A percentile compares a stretch with the other conserved stretches of the same genome.
phyloP scores from a whole-genome alignment of 2,329 filamentous ascomycete species.

The Emmonsia crescens region DNA sequence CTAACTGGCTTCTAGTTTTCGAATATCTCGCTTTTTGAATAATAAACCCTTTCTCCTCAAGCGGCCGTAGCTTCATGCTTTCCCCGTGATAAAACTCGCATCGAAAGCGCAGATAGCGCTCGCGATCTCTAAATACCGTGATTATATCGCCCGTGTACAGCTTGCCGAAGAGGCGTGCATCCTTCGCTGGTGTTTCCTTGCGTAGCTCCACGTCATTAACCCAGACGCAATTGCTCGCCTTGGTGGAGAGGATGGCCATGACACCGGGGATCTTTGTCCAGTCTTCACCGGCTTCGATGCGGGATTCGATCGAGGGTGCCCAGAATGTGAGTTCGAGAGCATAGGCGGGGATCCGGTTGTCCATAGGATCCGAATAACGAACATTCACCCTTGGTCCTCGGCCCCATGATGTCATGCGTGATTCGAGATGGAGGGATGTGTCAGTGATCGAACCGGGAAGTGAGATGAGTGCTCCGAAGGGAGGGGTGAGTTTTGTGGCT shows the following conservation, averaged over 20 bases:
- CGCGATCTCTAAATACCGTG: conserved; percentile 48
- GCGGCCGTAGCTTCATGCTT: conserved; percentile 32
- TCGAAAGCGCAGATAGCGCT: conserved; percentile 31
- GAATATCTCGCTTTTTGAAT: conserved; percentile 26
- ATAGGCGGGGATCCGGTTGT: conserved; percentile 68
- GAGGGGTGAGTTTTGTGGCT: conserved; percentile 23
- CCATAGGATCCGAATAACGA: conserved; percentile 50
- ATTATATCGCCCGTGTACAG: conserved; percentile 69
- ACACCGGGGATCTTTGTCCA: conserved; percentile 45
- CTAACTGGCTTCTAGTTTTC: background rate
- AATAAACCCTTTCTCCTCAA: conserved; percentile 30
- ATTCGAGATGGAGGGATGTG: conserved; percentile 54
- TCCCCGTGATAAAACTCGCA: conserved; percentile 39
- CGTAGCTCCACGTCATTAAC: conserved; percentile 62
- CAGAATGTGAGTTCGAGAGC: conserved; percentile 70
- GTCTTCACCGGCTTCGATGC: conserved; percentile 45
- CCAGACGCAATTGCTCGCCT: conserved; percentile 62
- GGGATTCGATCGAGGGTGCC: conserved; percentile 54
- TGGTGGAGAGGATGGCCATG: conserved; percentile 66
- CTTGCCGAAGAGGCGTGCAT: conserved; percentile 49
- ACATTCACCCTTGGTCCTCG: conserved; percentile 58
- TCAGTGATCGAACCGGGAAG: conserved; percentile 53
- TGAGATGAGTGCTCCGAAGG: conserved; percentile 56
- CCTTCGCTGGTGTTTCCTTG: conserved; percentile 42
- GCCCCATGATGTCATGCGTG: conserved; percentile 66